Base-by-base conservation (phyloP, 805 yeast species). In the Saturnispora bothae region DNA sequence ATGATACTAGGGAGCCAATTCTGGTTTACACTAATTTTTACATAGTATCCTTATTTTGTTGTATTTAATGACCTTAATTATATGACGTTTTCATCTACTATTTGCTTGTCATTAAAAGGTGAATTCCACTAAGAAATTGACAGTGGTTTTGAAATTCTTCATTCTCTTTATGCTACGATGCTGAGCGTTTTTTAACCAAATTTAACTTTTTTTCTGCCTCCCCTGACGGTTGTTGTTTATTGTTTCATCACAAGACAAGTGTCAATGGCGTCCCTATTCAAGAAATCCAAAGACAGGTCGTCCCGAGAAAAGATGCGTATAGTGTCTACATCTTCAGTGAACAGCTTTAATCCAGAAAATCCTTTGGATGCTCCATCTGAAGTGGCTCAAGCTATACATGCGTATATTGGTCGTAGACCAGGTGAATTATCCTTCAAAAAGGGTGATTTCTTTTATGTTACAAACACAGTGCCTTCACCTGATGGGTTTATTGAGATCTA, bases 361-460 rank as follows among this genome's bases (percentile, higher is more conserved):
- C 45, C 45, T 15, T 35, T 52, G 21, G 55, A 65, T 43, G 73
- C 83, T 3, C 95, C 95, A 4, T 79, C 76, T 43, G 80, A 80
- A 52, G 94, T 84, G 32, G 84, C 92, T 42, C 78, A 76, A 45
- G 96, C 97, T 1, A 61, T 79, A 14, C 76, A 73, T 49, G 80
- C 79, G 52, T 88, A 88, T 59, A 64, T 64, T 31, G 81, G 95
- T 1, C 88, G 79, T 48, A 79, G 82, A 12, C 76, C 83, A 1
- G 85, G 83, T 17, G 96, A 89, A 55, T 67, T 89, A 26, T 68
- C 75, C 22, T 89, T 92, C 56, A 52, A 60, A 31, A 74, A 76
- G 48, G 96, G 96, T 28, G 96, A 89, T 53, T 88, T 86, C 54
- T 84, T 88, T 61, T 85, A 84, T 53, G 94, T 92, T 2, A 66